A percentile compares a stretch with the other conserved stretches of the same genome.
phyloP scores from a whole-genome alignment of 345 rosid species.

The Arabidopsis arenosa region DNA sequence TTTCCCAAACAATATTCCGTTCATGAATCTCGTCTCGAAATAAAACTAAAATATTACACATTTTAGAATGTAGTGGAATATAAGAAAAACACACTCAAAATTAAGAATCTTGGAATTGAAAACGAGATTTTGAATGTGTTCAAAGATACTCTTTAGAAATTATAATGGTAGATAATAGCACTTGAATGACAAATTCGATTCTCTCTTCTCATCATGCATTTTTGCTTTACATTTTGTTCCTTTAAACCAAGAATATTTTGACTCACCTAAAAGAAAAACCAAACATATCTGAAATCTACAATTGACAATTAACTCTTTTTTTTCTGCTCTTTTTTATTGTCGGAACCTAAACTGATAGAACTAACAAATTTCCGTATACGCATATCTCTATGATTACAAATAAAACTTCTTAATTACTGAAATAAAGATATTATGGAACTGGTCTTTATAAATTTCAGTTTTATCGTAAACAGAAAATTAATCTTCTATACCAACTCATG shows the following conservation, averaged over 20 bases:
- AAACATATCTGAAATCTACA: background rate
- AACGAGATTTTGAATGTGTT: conserved; percentile 27
- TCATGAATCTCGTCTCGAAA: conserved; percentile 35
- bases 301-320: background rate
- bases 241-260: conserved; percentile 11
- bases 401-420: background rate
- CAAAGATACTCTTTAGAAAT: conserved; percentile 39
- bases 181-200: conserved; percentile 40
- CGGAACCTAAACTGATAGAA: background rate
- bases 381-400: no score
- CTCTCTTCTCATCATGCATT: conserved; percentile 34
- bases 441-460: background rate
- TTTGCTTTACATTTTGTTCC: conserved; percentile 27
- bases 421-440: background rate
- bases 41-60: conserved; percentile 9
- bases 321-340: background rate
- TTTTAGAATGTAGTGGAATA: conserved; percentile 20
- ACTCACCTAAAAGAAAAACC: no score
- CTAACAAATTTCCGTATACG: background rate
- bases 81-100: background rate
- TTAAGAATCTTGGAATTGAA: conserved; percentile 30
- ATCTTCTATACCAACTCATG: background rate
- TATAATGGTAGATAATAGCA: conserved; percentile 29
- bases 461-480: background rate
- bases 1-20: conserved; percentile 25